Conservation (phyloP, 768 basidiomycete species). For the Russula sp. region DNA sequence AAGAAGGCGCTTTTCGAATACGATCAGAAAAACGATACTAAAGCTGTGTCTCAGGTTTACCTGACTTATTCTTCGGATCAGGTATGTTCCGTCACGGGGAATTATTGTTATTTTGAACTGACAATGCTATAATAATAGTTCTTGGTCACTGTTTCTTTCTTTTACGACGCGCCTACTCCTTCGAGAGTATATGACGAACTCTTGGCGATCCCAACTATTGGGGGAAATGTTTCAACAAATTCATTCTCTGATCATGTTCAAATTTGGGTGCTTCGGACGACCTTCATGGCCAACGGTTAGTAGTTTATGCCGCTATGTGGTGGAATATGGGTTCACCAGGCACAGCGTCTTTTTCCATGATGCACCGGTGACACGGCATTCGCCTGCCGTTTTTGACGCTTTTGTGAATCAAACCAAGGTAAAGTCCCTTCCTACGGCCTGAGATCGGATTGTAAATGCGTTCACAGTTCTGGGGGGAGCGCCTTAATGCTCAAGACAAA, state of each 20-base stretch:
- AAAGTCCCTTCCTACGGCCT: background rate
- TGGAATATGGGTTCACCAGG: background rate
- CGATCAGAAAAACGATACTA: no score
- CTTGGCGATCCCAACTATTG: conserved; percentile 12
- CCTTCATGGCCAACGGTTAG: background rate
- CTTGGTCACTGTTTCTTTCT: background rate
- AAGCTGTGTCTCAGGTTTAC: no score
- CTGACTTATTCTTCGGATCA: background rate
- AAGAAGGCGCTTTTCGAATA: no score
- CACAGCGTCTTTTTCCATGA: background rate
- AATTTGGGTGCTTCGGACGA: no score
- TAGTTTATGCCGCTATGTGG: background rate
- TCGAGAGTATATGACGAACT: conserved; percentile 29
- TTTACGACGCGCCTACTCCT: conserved; percentile 30
- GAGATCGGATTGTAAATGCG: background rate
- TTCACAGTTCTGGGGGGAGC: background rate
- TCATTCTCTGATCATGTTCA: conserved; percentile 25
- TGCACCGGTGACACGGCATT: conserved; percentile 1
- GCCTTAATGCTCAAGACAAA: background rate
- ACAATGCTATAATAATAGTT: background rate
- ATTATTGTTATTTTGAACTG: background rate
- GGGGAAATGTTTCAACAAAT: background rate
- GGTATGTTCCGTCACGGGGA: background rate
- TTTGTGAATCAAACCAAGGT: conserved; percentile 8
- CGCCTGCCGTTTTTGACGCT: conserved; percentile 1